phyloP scores from a whole-genome alignment of 805 yeast species.

The Kuraishia molischiana region DNA sequence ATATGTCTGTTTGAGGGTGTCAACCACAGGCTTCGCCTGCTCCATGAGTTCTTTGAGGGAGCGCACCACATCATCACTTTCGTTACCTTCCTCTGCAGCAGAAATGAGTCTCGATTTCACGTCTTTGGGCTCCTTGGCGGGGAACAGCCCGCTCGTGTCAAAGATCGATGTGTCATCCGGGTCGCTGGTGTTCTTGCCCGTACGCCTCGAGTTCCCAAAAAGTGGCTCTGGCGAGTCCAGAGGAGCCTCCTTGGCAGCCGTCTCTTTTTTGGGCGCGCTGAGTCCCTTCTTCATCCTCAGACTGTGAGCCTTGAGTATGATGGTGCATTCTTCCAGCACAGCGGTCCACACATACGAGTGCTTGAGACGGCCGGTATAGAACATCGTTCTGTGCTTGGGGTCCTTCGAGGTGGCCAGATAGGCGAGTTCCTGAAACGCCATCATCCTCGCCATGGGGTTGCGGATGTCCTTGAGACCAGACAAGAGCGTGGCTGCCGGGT shows the following conservation, averaged over 20 bases:
- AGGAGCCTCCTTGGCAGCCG: not conserved
- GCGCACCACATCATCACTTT: not conserved
- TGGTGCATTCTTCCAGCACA: slow-evolving; percentile 49
- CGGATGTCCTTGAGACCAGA: slow-evolving; percentile 50
- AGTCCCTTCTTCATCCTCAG: slow-evolving; percentile 4
- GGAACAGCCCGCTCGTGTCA: not conserved
- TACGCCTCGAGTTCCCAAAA: not conserved
- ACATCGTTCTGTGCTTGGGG: slow-evolving; percentile 36
- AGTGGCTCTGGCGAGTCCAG: not conserved
- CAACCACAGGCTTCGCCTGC: slow-evolving; percentile 1
- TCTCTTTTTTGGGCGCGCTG: not conserved
- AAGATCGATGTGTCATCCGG: not conserved
- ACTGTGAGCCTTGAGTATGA: slow-evolving; percentile 34
- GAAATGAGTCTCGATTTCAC: not conserved
- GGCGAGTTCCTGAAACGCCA: slow-evolving; percentile 72
- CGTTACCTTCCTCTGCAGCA: not conserved
- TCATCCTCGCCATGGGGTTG: slow-evolving; percentile 37
- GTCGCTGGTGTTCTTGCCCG: not conserved
- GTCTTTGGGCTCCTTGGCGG: not conserved
- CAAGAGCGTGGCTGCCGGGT: slow-evolving; percentile 53
- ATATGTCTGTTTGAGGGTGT: slow-evolving; percentile 3
- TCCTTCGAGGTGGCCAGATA: slow-evolving; percentile 45
- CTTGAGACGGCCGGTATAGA: slow-evolving; percentile 40
- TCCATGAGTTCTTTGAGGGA: not conserved
- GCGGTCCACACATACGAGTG: slow-evolving; percentile 45